phyloP scores from a whole-genome alignment of 116 monocot genomes.

The Dioscorea cayenensis region DNA sequence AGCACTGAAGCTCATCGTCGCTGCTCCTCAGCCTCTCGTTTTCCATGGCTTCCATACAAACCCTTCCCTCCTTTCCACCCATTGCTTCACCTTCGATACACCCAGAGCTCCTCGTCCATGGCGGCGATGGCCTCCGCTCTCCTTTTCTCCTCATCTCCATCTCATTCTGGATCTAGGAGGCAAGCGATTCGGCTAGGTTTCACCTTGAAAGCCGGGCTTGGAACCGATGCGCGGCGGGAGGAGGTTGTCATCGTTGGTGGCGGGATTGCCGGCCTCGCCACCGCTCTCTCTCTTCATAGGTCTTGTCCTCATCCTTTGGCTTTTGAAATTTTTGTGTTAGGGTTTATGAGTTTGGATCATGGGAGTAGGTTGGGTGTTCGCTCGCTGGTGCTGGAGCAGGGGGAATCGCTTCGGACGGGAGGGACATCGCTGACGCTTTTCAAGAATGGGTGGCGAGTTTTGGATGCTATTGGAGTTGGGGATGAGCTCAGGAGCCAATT shows the following conservation, averaged over 20 bases:
- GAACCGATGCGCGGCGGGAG: conserved; percentile 10
- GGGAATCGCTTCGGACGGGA: conserved; percentile 65
- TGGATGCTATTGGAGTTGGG: conserved; percentile 77
- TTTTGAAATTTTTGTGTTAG: background rate
- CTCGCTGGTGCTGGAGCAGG: conserved; percentile 63
- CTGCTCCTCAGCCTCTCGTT: conserved; percentile 8
- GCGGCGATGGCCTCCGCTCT: background rate
- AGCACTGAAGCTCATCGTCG: background rate
- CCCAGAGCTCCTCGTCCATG: background rate
- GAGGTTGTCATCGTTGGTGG: conserved; percentile 54
- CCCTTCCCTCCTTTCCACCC: background rate
- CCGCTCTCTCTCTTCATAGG: conserved; percentile 51
- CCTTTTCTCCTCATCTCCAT: conserved; percentile 1
- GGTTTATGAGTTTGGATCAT: background rate
- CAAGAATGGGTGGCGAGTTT: conserved; percentile 87
- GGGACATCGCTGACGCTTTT: conserved; percentile 92
- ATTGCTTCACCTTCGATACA: background rate
- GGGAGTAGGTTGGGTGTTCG: conserved; percentile 32
- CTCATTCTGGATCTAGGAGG: background rate
- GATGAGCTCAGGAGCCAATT: conserved; percentile 61
- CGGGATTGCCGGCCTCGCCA: conserved; percentile 64
- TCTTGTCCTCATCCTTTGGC: background rate
- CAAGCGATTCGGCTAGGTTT: background rate
- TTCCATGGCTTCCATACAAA: conserved; percentile 7
- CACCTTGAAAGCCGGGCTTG: background rate